Base-by-base conservation (phyloP, 2,329 filamentous ascomycete species). In the Aureobasidium sp. region DNA sequence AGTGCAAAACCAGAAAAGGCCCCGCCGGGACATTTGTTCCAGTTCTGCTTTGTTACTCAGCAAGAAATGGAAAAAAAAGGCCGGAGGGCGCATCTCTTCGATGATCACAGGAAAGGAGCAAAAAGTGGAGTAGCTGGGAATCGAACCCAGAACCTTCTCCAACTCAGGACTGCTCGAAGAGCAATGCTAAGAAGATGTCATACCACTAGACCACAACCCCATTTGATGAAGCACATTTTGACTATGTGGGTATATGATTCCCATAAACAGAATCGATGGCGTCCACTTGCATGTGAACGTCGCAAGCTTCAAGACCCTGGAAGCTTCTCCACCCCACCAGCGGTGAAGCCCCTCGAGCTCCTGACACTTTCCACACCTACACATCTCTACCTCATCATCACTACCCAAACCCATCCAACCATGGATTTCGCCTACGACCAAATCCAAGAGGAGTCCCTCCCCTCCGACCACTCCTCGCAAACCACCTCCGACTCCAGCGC, bases 351-450 rank as follows among this genome's bases (percentile, higher is more conserved):
- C 29, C 9, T 44, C 39, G 27, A 55, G 51, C 51, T 55, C 50
- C 49, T 39, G 34, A 51, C 32, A 54, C 50, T 30, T 41, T n/a
- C 25, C 39, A 21, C 39, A 44, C 14, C 21, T 21, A 21, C 21
- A 21, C 5, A 49, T 25, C 45, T 30, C n/a, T 7, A 48, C 9
- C 25, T 5, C 32, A 39, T 37, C 25, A 59, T 37, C 55, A 13
- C 2, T 25, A 11, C 34, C 8, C 29, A 21, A 11, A 14, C 8
- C n/a, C 5, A 36, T 1, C n/a, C 34, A 54, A 54, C 25, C 14
- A 97, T 99, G 94, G 94, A 99, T 83, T 82, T 95, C 71, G 92
- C 92, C 48, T 99, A 97, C 82, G 94, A 99, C 72, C 91, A 96
- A 75, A 96, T 97, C 70, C 87, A 91, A 73, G 91, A 96, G 78